phyloP scores from a whole-genome alignment of 495 filamentous ascomycete genomes.

The Tuber umbilicatum region DNA sequence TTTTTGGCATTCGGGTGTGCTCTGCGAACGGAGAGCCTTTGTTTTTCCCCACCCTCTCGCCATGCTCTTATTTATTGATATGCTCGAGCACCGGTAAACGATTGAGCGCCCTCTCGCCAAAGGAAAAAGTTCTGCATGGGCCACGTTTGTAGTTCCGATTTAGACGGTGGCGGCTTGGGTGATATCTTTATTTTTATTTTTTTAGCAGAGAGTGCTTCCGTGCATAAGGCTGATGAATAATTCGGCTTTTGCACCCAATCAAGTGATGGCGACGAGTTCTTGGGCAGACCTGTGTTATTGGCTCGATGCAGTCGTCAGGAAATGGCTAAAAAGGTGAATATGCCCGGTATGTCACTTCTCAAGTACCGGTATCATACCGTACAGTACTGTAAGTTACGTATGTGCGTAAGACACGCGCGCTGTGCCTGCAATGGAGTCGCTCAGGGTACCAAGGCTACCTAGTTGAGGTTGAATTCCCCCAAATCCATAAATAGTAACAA shows the following conservation, averaged over 20 bases:
- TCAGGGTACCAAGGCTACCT: not conserved
- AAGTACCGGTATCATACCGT: no score
- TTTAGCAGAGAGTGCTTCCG: constrained; percentile 21
- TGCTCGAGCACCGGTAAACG: no score
- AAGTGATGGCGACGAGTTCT: constrained; percentile 14
- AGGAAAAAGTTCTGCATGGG: constrained; percentile 24
- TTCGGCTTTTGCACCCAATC: constrained; percentile 6
- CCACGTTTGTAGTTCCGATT: constrained; percentile 32
- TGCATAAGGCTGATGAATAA: constrained; percentile 36
- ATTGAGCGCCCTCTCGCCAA: constrained; percentile 27
- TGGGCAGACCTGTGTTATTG: constrained; percentile 15
- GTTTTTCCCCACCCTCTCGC: not conserved
- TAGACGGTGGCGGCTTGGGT: constrained; percentile 21
- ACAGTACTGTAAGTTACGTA: constrained; percentile 5
- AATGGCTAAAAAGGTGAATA: constrained; percentile 6
- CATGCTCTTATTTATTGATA: not conserved
- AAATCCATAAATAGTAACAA: constrained; percentile 1
- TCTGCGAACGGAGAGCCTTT: not conserved
- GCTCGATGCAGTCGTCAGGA: constrained; percentile 5
- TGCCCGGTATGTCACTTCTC: constrained; percentile 9
- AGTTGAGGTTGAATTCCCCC: not conserved
- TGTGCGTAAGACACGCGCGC: not conserved
- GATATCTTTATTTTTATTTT: constrained; percentile 36
- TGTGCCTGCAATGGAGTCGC: not conserved
- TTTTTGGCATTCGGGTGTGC: not conserved